A percentile compares a stretch with the other conserved stretches of the same genome.
Evolutionary conservation across 2,329 filamentous ascomycete genomes (phyloP).

Genomic region (Clonostachys rhizophaga): DNA sequence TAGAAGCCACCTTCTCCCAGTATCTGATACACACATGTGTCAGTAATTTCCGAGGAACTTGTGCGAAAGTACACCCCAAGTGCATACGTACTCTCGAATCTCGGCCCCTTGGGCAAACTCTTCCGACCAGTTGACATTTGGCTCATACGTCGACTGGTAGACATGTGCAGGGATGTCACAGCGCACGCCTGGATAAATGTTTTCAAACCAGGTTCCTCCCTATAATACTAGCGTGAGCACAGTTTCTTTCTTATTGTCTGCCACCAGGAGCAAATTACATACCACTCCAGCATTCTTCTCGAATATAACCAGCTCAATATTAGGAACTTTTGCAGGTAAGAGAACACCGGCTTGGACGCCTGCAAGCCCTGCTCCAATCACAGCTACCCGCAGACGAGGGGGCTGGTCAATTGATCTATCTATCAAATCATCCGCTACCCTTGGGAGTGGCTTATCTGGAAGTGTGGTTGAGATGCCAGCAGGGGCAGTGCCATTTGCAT

Average conservation of each 20-base stretch:
- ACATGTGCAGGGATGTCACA: slow-evolving; percentile 68
- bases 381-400: no score
- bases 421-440: no score
- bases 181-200: slow-evolving; percentile 58
- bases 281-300: slow-evolving; percentile 19
- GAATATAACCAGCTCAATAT: slow-evolving; percentile 14
- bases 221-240: slow-evolving; percentile 6
- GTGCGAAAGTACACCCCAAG: no score
- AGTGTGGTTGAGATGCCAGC: no score
- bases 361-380: no score
- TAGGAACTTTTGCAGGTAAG: no score
- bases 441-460: no score
- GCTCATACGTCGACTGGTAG: slow-evolving; percentile 64
- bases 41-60: no score
- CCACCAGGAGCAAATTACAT: no score
- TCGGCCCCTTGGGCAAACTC: slow-evolving; percentile 63
- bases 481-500: no score
- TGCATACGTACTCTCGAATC: not conserved
- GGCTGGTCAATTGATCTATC: slow-evolving; percentile 13
- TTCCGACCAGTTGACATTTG: slow-evolving; percentile 66
- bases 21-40: not conserved
- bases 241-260: no score
- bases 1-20: not conserved
- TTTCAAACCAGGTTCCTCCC: slow-evolving; percentile 51
- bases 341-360: no score